These are phyloP conservation scores for Collybia sp. DNA, from an alignment of 768 basidiomycete species.

Conservation along the genomic window DNA sequence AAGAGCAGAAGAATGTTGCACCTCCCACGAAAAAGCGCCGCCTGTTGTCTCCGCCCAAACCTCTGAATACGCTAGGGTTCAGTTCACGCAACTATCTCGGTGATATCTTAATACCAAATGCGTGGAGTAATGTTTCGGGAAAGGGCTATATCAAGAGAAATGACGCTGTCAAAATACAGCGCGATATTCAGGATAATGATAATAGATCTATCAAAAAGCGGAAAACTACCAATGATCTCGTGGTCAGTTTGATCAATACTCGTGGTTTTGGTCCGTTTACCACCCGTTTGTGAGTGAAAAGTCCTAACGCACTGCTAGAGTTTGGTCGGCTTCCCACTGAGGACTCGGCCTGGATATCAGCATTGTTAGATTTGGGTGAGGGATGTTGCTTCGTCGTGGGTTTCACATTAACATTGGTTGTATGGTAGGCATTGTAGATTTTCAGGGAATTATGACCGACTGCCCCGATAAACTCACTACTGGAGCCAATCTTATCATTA, in stretches of 20 bases:
- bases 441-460: constrained; percentile 71
- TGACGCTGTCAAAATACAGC: constrained; percentile 56
- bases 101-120: constrained; percentile 63
- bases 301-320: constrained; percentile 36
- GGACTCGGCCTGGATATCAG: constrained; percentile 68
- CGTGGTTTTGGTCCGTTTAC: constrained; percentile 54
- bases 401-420: constrained; percentile 1
- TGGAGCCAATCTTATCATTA: constrained; percentile 75
- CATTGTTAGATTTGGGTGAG: constrained; percentile 66
- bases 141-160: constrained; percentile 62
- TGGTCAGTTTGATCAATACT: constrained; percentile 62
- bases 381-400: not conserved
- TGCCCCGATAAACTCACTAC: constrained; percentile 68
- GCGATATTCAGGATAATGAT: constrained; percentile 41
- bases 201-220: constrained; percentile 22
- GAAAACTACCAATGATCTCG: constrained; percentile 44
- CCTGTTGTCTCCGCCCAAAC: constrained; percentile 24
- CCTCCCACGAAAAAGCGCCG: constrained; percentile 53
- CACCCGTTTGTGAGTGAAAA: not conserved
- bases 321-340: constrained; percentile 75
- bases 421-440: constrained; percentile 54
- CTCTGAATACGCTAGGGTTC: constrained; percentile 10
- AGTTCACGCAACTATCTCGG: constrained; percentile 52
- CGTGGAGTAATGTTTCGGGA: constrained; percentile 77
- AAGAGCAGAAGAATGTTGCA: constrained; percentile 5